Base-by-base conservation (phyloP, 192 early-diverging fungal species). In the Backusella mclennaniae region DNA sequence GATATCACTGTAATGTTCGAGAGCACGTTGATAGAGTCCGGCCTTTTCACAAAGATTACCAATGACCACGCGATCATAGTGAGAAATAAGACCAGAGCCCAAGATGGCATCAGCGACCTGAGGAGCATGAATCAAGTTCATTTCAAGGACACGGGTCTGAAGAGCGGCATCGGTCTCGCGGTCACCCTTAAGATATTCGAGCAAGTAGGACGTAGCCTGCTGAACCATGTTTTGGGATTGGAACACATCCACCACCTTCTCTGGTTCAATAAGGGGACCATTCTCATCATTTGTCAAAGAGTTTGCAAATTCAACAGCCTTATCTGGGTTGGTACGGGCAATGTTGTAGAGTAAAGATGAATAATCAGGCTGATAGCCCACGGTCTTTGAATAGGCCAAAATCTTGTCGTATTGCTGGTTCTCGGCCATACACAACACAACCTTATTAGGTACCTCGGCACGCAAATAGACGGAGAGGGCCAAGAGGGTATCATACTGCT, bases 61-160 rank as follows among this genome's bases (percentile, higher is more conserved):
- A 80, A 99, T 93, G 70, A 95, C 92, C 11, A 93, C 88, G 15
- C 94, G 90, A 81, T 99, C 98, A 82, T 98, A 99, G 79, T 98
- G 94, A 33, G 92, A 93, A 81, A 99, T 95, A 92, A 97, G 95
- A 76, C 95, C 89, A 80, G 98, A 98, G 49, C 96, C 93, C 31
- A 99, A 81, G 76, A 99, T 99, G 66, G 98, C 98, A 82, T 99
- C 98, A 17, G 98, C 98, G 21, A 99, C 98, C 77, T 98, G 98
- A 36, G 98, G 98, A 19, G 96, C 95, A 76, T 98, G 94, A 49
- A 98, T 83, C 66, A 99, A 87, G 83, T 99, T 99, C 93, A 98
- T 97, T 86, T 99, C 98, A 33, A 99, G 89, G 71, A 98, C 86
- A 66, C 93, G 90, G 12, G 98, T 99, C 83, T 99, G 98, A 33